A percentile compares a stretch with the other conserved stretches of the same genome.
phyloP scores from a whole-genome alignment of 2,329 filamentous ascomycete species.

The Apiospora phragmitis region DNA sequence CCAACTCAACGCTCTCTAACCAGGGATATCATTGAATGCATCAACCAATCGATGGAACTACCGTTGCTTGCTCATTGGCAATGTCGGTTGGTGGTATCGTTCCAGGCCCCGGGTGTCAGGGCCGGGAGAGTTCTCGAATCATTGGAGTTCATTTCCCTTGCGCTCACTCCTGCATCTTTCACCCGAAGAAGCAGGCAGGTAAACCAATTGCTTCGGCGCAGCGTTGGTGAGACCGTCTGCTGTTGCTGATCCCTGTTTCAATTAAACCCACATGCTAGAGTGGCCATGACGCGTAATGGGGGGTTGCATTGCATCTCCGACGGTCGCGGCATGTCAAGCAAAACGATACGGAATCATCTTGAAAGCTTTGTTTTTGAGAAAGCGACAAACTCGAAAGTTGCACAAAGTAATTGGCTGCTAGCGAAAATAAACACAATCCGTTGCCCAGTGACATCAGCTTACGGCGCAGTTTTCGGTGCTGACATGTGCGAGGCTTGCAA shows the following conservation, averaged over 20 bases:
- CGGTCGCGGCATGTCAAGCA: background rate
- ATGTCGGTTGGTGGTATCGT: background rate
- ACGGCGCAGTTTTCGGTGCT: background rate
- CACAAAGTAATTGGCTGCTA: background rate
- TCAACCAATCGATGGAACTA: background rate
- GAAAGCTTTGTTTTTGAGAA: background rate
- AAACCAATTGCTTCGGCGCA: background rate
- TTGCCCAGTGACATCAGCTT: slow-evolving; percentile 2
- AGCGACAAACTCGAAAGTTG: background rate
- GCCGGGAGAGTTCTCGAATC: background rate
- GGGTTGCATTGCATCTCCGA: background rate
- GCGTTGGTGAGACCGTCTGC: background rate
- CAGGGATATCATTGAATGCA: background rate
- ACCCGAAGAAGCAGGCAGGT: background rate
- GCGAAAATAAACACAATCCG: background rate
- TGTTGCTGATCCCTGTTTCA: background rate
- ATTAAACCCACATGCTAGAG: slow-evolving; percentile 5
- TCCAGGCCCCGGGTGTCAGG: background rate
- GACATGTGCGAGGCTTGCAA: slow-evolving; percentile 2
- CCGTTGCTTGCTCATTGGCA: background rate
- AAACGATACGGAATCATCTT: background rate
- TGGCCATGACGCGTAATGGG: background rate
- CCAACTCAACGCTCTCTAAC: background rate
- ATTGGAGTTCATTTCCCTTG: background rate
- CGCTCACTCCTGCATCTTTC: background rate